Percentiles rank a stretch among this genome's conserved stretches.
Conservation (phyloP, 163 green algal species). For the Botryococcus braunii region DNA sequence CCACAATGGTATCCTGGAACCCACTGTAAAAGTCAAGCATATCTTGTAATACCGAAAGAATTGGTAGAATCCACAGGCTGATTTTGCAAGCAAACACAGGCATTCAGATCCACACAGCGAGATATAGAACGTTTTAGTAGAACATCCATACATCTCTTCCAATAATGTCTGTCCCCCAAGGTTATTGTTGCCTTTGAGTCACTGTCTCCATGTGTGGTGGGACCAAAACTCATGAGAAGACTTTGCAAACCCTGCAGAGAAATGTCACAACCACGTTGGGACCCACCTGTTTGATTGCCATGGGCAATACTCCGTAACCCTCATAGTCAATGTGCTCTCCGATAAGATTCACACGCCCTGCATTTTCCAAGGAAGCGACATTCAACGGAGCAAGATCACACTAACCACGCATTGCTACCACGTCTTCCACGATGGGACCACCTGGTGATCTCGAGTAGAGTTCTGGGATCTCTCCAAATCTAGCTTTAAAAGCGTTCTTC, state of each 20-base stretch:
- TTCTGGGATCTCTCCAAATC: conserved; percentile 44
- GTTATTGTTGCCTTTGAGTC: no score
- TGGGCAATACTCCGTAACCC: conserved; percentile 89
- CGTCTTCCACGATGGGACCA: background rate
- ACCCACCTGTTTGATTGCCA: conserved; percentile 77
- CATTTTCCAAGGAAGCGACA: background rate
- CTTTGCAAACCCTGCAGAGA: no score
- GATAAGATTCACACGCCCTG: conserved; percentile 93
- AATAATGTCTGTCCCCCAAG: no score
- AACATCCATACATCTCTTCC: no score
- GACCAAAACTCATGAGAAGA: no score
- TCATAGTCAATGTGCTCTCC: conserved; percentile 98
- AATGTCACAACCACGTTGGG: no score
- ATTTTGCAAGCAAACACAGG: no score
- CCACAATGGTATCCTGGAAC: conserved; percentile 86
- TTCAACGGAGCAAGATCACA: background rate
- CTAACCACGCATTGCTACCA: background rate
- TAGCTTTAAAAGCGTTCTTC: conserved; percentile 27
- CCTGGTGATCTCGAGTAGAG: conserved; percentile 61
- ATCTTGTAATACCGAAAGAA: no score
- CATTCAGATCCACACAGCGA: no score
- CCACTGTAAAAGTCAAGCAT: background rate
- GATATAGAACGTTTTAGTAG: no score
- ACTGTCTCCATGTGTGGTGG: no score
- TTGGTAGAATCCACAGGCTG: no score